Evolutionary conservation across 2,329 filamentous ascomycete species (phyloP).

Genomic region (Ceratocystis albifundus): DNA sequence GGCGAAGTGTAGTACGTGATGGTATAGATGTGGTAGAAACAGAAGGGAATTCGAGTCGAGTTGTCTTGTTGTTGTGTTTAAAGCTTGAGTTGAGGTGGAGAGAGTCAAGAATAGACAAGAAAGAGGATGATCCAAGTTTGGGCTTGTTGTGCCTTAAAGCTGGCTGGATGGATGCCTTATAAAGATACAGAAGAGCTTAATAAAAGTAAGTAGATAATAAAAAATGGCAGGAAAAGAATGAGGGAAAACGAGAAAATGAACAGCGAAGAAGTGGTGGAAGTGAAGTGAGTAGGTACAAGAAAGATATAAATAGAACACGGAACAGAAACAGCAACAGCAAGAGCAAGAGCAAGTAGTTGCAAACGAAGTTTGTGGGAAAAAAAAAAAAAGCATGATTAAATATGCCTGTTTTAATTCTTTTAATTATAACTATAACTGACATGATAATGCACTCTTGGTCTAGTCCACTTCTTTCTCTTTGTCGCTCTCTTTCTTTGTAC

Average conservation of each 20-base stretch:
- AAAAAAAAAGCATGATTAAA: no score
- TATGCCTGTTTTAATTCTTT: no score
- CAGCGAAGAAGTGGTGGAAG: not conserved
- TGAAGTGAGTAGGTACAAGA: not conserved
- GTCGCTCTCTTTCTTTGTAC: no score
- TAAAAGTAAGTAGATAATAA: not conserved
- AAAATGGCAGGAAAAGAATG: slow-evolving; percentile 1
- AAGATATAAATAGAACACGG: not conserved
- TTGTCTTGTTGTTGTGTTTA: not conserved
- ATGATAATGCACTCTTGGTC: not conserved
- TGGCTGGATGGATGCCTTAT: slow-evolving; percentile 4
- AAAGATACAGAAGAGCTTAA: slow-evolving; percentile 6
- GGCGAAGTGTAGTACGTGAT: no score
- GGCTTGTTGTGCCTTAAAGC: not conserved
- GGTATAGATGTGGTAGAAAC: not conserved
- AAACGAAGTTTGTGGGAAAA: no score
- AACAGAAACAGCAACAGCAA: not conserved
- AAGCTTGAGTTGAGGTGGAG: slow-evolving; percentile 1
- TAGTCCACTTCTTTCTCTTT: not conserved
- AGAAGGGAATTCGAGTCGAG: not conserved
- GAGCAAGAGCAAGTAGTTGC: no score
- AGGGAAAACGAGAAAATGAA: not conserved
- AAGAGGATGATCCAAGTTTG: not conserved
- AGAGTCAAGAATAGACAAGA: slow-evolving; percentile 3
- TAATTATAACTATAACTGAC: no score